phyloP scores from a whole-genome alignment of 2,329 filamentous ascomycete species.

The Didymella glomerata region DNA sequence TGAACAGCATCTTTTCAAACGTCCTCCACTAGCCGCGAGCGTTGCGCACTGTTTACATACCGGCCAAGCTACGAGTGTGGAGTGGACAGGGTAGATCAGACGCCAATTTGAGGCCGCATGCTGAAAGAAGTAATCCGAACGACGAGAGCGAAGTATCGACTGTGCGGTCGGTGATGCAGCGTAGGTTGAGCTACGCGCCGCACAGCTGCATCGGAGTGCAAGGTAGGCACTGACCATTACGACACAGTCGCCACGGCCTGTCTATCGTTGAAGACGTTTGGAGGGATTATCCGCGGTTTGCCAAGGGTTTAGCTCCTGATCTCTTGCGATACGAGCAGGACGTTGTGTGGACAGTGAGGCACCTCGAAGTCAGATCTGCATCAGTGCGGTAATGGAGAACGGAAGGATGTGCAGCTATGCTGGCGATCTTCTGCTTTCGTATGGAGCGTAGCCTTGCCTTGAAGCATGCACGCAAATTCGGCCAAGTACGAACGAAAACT shows the following conservation, averaged over 20 bases:
- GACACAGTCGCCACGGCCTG: background rate
- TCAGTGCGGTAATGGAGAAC: background rate
- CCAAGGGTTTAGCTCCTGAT: background rate
- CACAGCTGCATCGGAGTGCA: background rate
- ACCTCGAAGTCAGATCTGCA: background rate
- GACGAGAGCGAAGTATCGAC: background rate
- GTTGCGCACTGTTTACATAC: background rate
- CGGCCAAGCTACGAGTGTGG: background rate
- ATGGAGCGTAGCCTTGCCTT: background rate
- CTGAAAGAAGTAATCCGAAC: background rate
- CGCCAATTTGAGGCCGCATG: background rate
- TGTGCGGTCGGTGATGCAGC: background rate
- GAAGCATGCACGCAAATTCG: background rate
- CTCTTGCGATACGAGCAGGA: background rate
- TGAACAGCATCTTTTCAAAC: background rate
- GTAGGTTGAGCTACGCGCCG: background rate
- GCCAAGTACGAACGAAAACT: too few species aligned
- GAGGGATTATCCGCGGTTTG: background rate
- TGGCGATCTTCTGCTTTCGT: background rate
- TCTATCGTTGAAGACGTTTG: background rate
- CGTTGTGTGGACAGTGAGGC: background rate
- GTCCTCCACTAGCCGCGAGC: background rate
- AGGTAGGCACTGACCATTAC: conserved; percentile 2
- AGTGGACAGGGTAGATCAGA: background rate
- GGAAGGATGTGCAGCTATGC: background rate